These are phyloP conservation scores for Aspergillus latus DNA, from an alignment of 2,329 filamentous ascomycete genomes.

Conservation along the genomic window DNA sequence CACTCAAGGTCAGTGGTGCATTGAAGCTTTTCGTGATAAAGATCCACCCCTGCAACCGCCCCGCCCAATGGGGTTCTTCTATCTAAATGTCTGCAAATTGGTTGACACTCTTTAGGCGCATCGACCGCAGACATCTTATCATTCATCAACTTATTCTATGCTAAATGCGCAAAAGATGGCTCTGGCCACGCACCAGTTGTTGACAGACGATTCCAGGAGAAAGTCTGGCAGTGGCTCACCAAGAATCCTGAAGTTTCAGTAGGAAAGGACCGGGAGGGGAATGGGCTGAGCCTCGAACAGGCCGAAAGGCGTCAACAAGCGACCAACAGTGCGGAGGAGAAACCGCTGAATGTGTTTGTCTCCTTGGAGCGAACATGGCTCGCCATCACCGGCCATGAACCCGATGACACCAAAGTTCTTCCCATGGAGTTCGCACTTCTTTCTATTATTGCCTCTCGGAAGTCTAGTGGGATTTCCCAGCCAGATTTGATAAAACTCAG, in stretches of 20 bases:
- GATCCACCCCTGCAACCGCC: slow-evolving; percentile 18
- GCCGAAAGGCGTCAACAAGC: slow-evolving; percentile 29
- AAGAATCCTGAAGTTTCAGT: slow-evolving; percentile 58
- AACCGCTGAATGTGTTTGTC: slow-evolving; percentile 46
- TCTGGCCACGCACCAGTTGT: slow-evolving; percentile 32
- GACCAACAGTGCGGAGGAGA: slow-evolving; percentile 4
- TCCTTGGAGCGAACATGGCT: slow-evolving; percentile 60
- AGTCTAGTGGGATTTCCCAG: slow-evolving; percentile 57
- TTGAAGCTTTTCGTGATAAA: slow-evolving; percentile 8
- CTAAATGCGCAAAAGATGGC: slow-evolving; percentile 22
- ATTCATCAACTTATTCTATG: slow-evolving; percentile 40
- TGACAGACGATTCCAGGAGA: slow-evolving; percentile 54
- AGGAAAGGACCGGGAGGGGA: slow-evolving; percentile 42
- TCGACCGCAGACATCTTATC: slow-evolving; percentile 36
- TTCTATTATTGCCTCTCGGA: slow-evolving; percentile 58
- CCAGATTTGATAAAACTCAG: slow-evolving; percentile 55
- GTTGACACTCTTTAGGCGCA: slow-evolving; percentile 29
- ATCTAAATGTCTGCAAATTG: not conserved
- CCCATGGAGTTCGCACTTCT: slow-evolving; percentile 57
- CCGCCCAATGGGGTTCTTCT: slow-evolving; percentile 3
- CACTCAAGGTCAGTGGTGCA: slow-evolving; percentile 47
- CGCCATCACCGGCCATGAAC: slow-evolving; percentile 59
- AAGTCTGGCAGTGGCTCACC: slow-evolving; percentile 59
- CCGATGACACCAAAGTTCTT: slow-evolving; percentile 55
- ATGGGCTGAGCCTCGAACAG: slow-evolving; percentile 43